Evolutionary conservation across 495 filamentous ascomycete genomes (phyloP), one percentile per base, ranked within the genome.

Genomic region (Extremus antarcticus): DNA sequence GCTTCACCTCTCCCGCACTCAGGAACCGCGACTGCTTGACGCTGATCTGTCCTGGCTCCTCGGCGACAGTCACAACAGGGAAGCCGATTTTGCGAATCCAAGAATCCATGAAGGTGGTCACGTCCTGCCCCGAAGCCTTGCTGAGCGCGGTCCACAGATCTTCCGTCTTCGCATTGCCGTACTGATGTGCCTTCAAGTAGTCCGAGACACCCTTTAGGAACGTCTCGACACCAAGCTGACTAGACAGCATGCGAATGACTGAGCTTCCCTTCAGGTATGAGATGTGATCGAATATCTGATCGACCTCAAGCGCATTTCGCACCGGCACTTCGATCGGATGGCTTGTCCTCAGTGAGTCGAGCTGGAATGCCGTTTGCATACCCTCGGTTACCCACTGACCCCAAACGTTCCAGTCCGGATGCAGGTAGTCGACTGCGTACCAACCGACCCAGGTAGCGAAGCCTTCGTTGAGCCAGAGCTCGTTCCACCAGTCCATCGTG

Each of bases 361-460:
- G 78, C 29, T 82, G 75, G 66, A 94, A 91, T 23, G 91, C 92
- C 78, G 81, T 82, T 79, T 94, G 88, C 66, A 94, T 82, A 63
- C 84, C 83, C 71, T 96, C 90, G 70, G 86, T 86, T 59, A 95
- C 86, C 74, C 95, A 98, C 73, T 94, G 87, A 41, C 84, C 85
- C 90, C 90, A 95, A 25, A 95, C 81, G 62, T 95, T 82, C 88
- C 89, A 95, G 50, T 94, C 90, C 81, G 90, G 91, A 71, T 95
- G 85, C 56, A 96, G 82, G 67, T 92, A 80, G 68, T 95, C 87
- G 21, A 88, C 82, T 16, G 91, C 91, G 49, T 89, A 78, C 91
- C 91, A 98, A 48, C 91, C 91, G 48, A 95, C 88, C 92, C 91
- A 96, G 3, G 92, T 98, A 21, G 92, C 92, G 69, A 98, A 98